Evolutionary conservation across 768 basidiomycete species (phyloP).

Genomic region (Trametes meyenii): DNA sequence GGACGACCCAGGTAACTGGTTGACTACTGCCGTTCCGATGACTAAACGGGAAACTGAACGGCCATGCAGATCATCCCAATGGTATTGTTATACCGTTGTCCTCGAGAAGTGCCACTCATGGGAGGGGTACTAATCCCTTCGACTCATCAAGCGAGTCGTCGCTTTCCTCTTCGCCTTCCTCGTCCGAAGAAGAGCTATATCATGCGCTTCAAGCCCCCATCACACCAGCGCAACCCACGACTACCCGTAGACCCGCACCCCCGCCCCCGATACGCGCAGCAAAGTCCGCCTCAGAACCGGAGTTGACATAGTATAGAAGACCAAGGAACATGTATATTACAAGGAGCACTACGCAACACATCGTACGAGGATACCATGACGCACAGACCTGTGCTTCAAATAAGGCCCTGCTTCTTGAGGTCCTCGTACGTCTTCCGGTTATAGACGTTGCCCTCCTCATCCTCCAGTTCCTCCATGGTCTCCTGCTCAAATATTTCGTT

Average conservation of each 20-base stretch:
- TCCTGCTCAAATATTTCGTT: conserved; percentile 93
- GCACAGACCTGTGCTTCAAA: conserved; percentile 41
- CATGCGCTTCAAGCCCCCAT: conserved; percentile 75
- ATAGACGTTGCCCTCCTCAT: conserved; percentile 98
- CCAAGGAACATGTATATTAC: conserved; percentile 18
- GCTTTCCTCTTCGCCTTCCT: conserved; percentile 74
- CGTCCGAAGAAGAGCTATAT: conserved; percentile 86
- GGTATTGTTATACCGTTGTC: conserved; percentile 52
- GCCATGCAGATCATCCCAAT: conserved; percentile 54
- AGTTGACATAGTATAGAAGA: conserved; percentile 5
- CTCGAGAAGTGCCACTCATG: conserved; percentile 23
- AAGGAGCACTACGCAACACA: neutral
- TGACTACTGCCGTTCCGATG: neutral
- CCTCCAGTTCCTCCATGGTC: conserved; percentile 97
- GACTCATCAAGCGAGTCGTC: conserved; percentile 69
- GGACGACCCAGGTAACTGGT: conserved; percentile 62
- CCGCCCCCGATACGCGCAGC: conserved; percentile 46
- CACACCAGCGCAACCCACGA: conserved; percentile 34
- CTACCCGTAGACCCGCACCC: conserved; percentile 45
- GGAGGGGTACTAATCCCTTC: conserved; percentile 62
- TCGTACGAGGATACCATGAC: neutral
- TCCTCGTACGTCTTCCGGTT: conserved; percentile 98
- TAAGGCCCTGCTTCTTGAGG: conserved; percentile 92
- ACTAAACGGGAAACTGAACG: neutral
- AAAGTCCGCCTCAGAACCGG: conserved; percentile 23